Base-by-base conservation (phyloP, 352 stramenopile genomes). In the Pythium diclinum region DNA sequence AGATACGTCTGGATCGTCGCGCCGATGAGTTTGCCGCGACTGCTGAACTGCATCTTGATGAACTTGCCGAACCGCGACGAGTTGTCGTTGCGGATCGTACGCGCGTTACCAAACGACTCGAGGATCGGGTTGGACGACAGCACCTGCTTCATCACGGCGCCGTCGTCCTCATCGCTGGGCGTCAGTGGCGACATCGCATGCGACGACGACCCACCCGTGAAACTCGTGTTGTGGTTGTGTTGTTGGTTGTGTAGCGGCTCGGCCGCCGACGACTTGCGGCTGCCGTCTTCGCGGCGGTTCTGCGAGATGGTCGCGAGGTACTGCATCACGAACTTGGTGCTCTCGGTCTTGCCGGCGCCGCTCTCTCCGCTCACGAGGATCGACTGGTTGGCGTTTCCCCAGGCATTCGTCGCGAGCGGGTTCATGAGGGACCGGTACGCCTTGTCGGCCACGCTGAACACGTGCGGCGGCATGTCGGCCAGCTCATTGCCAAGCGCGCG, bases 101-200 rank as follows among this genome's bases (percentile, higher is more conserved):
- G 88, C 40, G 96, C 96, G 71, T 99, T 99, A 65, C 97, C 97
- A 76, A 99, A 99, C 3, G 94, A 94, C 76, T 99, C 97, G n/a
- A 99, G 81, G 57, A 99, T 96, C 46, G 97, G 97, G 76, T 99
- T 99, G 6, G 95, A 98, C 51, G 92, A 97, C 36, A 99, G 79
- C 48, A 99, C 94, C 57, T 98, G 84, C 63, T 89, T 82, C 82
- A 95, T 97, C 34, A 96, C 87, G 56, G 76, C 80, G 21, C 76
- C 81, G 67, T 95, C 86, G 59, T 81, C 82, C 1, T 80, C 65
- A 3, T 47, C 40, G 30, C 67, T 69, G 25, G 75, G 65, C 32
- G 72, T 68, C 17, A 44, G 40, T 42, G 51, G 65, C 42, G 52
- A 46, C 19, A 7, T 38, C n/a, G 11, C n/a, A 21, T 11, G 33